A percentile compares a stretch with the other conserved stretches of the same genome.
phyloP scores from a whole-genome alignment of 208 protist species.

The Balamuthia mandrillaris region DNA sequence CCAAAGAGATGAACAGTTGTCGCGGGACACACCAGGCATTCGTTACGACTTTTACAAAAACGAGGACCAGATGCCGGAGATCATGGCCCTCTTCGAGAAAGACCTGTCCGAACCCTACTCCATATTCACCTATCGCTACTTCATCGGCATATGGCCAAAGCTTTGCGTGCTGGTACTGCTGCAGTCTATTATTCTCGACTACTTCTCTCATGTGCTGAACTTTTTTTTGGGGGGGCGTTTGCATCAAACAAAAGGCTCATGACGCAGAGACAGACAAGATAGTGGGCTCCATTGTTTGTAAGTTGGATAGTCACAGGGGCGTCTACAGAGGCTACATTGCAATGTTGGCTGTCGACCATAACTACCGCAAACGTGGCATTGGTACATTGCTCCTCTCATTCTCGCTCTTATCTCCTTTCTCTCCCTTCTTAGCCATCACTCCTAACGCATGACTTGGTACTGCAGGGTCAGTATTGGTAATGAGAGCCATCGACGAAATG shows the following conservation, averaged over 20 bases:
- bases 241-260: not conserved
- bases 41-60: slow-evolving; percentile 40
- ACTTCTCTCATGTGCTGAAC: not conserved
- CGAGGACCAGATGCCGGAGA: slow-evolving; percentile 79
- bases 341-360: slow-evolving; percentile 93
- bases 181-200: not conserved
- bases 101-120: slow-evolving; percentile 97
- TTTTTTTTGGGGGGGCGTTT: not conserved
- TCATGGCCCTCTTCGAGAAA: slow-evolving; percentile 87
- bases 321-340: slow-evolving; percentile 91
- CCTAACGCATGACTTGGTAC: not conserved
- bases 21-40: too few species aligned
- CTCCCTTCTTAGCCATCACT: not conserved
- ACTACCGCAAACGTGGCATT: slow-evolving; percentile 83
- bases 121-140: slow-evolving; percentile 98
- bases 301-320: slow-evolving; percentile 56
- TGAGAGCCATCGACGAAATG: slow-evolving; percentile 87
- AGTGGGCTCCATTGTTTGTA: slow-evolving; percentile 85
- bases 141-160: slow-evolving; percentile 93
- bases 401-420: not conserved
- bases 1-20: too few species aligned
- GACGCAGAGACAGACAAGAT: slow-evolving; percentile 50
- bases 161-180: slow-evolving; percentile 82
- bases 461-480: slow-evolving; percentile 77
- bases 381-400: slow-evolving; percentile 59